Percentiles rank a stretch among this genome's conserved stretches.
Evolutionary conservation across 1,284 basidiomycete species (phyloP).

Genomic region (Trichosporon asahii): DNA sequence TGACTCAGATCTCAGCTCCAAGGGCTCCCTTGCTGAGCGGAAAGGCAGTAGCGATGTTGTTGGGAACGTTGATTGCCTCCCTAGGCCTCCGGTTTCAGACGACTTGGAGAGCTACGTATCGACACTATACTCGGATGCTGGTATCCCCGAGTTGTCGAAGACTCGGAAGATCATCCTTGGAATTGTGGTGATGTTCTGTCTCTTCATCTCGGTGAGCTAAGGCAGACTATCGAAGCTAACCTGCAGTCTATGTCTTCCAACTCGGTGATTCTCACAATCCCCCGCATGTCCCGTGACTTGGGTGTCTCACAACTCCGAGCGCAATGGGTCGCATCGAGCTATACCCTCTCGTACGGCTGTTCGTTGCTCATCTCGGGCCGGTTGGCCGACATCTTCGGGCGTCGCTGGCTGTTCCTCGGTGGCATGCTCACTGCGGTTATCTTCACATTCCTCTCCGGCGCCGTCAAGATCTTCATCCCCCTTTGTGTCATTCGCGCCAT

Average conservation of each 20-base stretch:
- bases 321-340: slow-evolving; percentile 50
- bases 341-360: slow-evolving; percentile 49
- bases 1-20: not conserved
- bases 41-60: not conserved
- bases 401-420: slow-evolving; percentile 42
- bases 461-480: slow-evolving; percentile 19
- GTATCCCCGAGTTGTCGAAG: not conserved
- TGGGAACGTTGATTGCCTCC: not conserved
- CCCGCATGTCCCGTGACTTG: slow-evolving; percentile 44
- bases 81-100: not conserved
- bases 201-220: slow-evolving; percentile 28
- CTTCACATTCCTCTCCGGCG: slow-evolving; percentile 29
- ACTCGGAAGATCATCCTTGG: slow-evolving; percentile 24
- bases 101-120: not conserved
- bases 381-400: slow-evolving; percentile 49
- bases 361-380: slow-evolving; percentile 50
- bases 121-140: not conserved
- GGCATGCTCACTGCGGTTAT: slow-evolving; percentile 29
- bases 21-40: slow-evolving; percentile 2
- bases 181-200: slow-evolving; percentile 28
- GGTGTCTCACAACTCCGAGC: slow-evolving; percentile 36
- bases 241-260: slow-evolving; percentile 19
- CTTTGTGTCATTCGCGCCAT: slow-evolving; percentile 31
- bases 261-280: slow-evolving; percentile 37
- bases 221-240: not conserved